A percentile compares a stretch with the other conserved stretches of the same genome.
Conservation (phyloP, 2,329 filamentous ascomycete species). For the Botrytis squamosa region DNA sequence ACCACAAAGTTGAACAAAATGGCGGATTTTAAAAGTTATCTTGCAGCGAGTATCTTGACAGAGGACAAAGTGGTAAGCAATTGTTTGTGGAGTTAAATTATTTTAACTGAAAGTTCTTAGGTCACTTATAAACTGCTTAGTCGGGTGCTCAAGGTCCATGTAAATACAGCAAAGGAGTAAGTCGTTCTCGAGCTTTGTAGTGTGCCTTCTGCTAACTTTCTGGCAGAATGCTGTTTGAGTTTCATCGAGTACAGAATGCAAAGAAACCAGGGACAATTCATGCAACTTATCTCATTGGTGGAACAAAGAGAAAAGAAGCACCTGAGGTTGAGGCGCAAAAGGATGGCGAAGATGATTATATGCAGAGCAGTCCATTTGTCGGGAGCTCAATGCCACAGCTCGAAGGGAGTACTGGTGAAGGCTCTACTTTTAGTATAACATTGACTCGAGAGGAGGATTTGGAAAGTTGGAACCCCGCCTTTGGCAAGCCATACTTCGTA, state of each 20-base stretch:
- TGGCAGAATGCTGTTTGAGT: conserved; percentile 82
- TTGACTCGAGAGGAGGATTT: conserved; percentile 73
- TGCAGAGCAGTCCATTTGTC: conserved; percentile 66
- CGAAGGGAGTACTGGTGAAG: conserved; percentile 50
- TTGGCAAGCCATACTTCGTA: not conserved
- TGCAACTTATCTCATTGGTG: conserved; percentile 88
- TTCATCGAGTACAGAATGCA: conserved; percentile 73
- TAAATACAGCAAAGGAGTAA: conserved; percentile 86
- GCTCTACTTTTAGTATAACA: conserved; percentile 58
- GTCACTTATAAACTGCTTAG: conserved; percentile 85
- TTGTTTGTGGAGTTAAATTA: not conserved
- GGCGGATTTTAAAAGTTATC: conserved; percentile 39
- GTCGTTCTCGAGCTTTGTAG: not conserved
- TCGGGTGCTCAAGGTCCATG: conserved; percentile 77
- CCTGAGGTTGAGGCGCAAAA: conserved; percentile 42
- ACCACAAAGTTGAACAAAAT: conserved; percentile 27
- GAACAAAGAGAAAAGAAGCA: conserved; percentile 53
- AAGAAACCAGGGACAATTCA: conserved; percentile 74
- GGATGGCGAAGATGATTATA: conserved; percentile 65
- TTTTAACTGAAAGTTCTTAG: conserved; percentile 46
- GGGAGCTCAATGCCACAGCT: conserved; percentile 61
- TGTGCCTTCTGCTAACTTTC: conserved; percentile 17
- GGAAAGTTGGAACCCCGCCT: conserved; percentile 51
- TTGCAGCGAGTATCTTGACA: conserved; percentile 39
- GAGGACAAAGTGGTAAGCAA: conserved; percentile 39